These are phyloP conservation scores for Sclerotinia nivalis DNA, from an alignment of 2,329 filamentous ascomycete genomes.

Conservation along the genomic window DNA sequence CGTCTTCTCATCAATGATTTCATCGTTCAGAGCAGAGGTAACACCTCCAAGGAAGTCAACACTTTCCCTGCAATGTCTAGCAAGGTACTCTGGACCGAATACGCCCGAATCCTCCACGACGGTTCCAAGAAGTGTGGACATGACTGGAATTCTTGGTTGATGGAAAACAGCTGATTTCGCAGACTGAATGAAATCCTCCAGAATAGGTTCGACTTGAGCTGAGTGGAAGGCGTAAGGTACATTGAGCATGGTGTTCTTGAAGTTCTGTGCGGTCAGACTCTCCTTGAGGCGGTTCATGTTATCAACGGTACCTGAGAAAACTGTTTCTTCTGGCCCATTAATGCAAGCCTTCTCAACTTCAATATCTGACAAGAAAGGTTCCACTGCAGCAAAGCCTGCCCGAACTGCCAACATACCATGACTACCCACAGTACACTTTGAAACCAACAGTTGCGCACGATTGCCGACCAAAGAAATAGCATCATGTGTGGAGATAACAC, in stretches of 20 bases:
- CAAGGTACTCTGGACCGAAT: conserved; percentile 62
- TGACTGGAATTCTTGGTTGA: conserved; percentile 57
- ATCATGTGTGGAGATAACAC: conserved; percentile 68
- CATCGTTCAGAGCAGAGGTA: conserved; percentile 39
- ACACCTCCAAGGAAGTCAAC: conserved; percentile 69
- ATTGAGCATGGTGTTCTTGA: conserved; percentile 61
- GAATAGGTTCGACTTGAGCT: conserved; percentile 61
- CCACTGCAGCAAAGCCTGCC: conserved; percentile 32
- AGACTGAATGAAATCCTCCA: conserved; percentile 57
- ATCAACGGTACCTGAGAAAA: conserved; percentile 61
- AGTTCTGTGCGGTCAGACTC: conserved; percentile 50
- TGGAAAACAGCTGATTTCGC: conserved; percentile 56
- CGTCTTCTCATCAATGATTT: conserved; percentile 61
- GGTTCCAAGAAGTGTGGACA: conserved; percentile 66
- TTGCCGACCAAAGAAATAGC: conserved; percentile 69
- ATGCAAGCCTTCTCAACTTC: conserved; percentile 60
- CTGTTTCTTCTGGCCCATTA: conserved; percentile 73
- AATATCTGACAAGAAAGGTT: conserved; percentile 22
- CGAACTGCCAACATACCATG: conserved; percentile 65
- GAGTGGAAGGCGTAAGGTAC: conserved; percentile 68
- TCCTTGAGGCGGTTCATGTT: conserved; percentile 53
- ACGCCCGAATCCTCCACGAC: conserved; percentile 58
- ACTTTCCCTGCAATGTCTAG: conserved; percentile 64
- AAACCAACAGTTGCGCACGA: conserved; percentile 63
- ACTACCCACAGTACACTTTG: conserved; percentile 64